Evolutionary conservation across 2,329 filamentous ascomycete genomes (phyloP).

Genomic region (Leptodontidium sp.): DNA sequence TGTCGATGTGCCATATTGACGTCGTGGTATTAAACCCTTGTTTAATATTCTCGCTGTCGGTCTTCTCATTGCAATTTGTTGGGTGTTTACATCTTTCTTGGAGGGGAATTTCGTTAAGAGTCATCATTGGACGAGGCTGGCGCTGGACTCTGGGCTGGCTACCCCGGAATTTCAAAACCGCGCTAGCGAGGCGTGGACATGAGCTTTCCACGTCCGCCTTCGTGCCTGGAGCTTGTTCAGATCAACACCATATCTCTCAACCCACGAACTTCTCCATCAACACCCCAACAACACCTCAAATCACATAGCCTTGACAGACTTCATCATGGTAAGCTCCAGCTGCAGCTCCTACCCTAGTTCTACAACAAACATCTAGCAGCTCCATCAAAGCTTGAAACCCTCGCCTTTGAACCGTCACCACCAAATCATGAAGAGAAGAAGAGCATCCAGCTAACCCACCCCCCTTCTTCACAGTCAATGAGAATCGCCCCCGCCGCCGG

Average conservation of each 20-base stretch:
- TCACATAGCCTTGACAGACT: conserved; percentile 6
- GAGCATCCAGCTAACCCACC: conserved; percentile 10
- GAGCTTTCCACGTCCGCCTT: conserved; percentile 37
- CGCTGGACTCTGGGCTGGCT: background rate
- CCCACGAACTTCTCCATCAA: conserved; percentile 24
- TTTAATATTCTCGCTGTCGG: conserved; percentile 12
- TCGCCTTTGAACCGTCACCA: background rate
- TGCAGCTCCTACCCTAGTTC: background rate
- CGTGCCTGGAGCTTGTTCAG: conserved; percentile 38
- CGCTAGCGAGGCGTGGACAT: conserved; percentile 28
- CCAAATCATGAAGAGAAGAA: conserved; percentile 1
- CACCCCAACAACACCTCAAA: conserved; percentile 20
- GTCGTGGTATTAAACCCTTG: conserved; percentile 23
- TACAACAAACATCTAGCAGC: background rate
- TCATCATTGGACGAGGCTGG: conserved; percentile 37
- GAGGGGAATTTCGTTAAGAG: conserved; percentile 9
- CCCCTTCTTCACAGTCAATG: conserved; percentile 69
- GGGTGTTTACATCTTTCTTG: conserved; percentile 12
- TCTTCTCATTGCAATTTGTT: conserved; percentile 37
- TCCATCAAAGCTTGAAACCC: background rate
- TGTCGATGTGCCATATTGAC: conserved; percentile 35
- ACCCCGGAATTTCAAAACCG: conserved; percentile 25
- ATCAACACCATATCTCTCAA: conserved; percentile 28
- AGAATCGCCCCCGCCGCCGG: conserved; percentile 80
- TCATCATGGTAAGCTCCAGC: conserved; percentile 42